These are phyloP conservation scores for Cercospora janseana DNA, from an alignment of 2,329 filamentous ascomycete species.

Conservation along the genomic window DNA sequence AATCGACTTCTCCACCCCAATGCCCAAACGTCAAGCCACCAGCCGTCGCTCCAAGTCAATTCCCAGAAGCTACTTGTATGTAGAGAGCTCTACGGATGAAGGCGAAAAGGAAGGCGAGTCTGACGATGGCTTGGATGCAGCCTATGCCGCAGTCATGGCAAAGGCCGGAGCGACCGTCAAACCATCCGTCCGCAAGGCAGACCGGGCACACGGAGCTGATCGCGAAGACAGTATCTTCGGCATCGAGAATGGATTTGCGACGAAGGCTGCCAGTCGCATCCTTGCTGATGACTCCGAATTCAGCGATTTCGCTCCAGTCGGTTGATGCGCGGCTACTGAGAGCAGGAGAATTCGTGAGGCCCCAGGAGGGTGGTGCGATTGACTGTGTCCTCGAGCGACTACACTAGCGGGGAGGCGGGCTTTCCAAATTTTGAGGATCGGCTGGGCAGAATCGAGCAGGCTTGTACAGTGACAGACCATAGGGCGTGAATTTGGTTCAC, in stretches of 20 bases:
- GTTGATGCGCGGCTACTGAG: no score
- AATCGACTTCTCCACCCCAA: constrained; percentile 10
- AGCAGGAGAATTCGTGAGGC: no score
- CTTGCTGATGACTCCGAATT: constrained; percentile 11
- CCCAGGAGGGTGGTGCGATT: no score
- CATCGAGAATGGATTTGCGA: background rate
- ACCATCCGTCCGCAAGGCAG: no score
- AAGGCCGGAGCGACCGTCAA: background rate
- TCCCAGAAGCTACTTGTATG: constrained; percentile 5
- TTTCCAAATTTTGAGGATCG: background rate
- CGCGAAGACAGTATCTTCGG: constrained; percentile 6
- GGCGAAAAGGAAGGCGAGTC: constrained; percentile 4
- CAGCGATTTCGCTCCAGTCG: constrained; percentile 10
- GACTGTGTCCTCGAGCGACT: background rate
- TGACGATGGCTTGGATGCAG: constrained; percentile 7
- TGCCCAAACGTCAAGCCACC: constrained; percentile 20
- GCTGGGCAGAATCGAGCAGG: background rate
- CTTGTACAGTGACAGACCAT: background rate
- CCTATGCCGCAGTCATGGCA: constrained; percentile 4
- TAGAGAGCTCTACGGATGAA: constrained; percentile 3
- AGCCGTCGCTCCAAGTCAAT: constrained; percentile 20
- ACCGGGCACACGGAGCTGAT: background rate
- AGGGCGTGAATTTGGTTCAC: background rate
- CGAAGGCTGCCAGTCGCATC: constrained; percentile 3
- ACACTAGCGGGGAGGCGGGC: background rate